Evolutionary conservation across 257 asterid genomes (phyloP), one percentile per base, ranked within the genome.

Genomic region (Cruciata laevipes): DNA sequence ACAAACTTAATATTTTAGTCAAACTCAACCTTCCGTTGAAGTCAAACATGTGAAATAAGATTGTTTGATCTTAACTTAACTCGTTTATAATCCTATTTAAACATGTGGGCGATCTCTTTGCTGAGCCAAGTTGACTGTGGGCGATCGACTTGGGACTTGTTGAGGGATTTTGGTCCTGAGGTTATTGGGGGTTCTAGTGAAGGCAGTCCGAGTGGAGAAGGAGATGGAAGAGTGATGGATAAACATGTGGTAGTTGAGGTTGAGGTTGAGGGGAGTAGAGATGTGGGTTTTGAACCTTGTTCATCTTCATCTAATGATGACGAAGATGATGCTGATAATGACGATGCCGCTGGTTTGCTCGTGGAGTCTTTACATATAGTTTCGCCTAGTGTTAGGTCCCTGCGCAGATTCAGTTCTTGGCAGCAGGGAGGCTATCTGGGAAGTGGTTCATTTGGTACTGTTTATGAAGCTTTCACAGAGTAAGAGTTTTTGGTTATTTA

Each of bases 381-480:
- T 37, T 91, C 97, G 32, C 91, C 96, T 0, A 77, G 71, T 76
- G 86, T 83, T 60, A 84, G 81, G 70, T 80, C 44, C 69, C 72
- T 76, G 38, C 88, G 89, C n/a, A 80, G 63, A 63, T 89, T 87
- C 71, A 57, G 79, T 31, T 80, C 75, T 35, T 94, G 99, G 99
- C 86, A 84, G 75, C 89, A 89, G 83, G 96, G 96, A 30, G 87
- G 56, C 12, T 89, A 83, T 59, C 85, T 94, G 79, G 99, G 99
- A 16, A 76, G 93, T 80, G 99, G 99, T 75, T 87, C 98, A 7
- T 90, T 90, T 63, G 99, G 99, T 65, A 83, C 96, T 31, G 99
- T 94, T 30, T 94, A 85, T 71, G 96, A 90, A 85, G 97, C 93
- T 68, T 84, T 83, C 72, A 79, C 96, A 6, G 89, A 79, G 99